Evolutionary conservation across 2,329 filamentous ascomycete genomes (phyloP), one percentile per base, ranked within the genome.

Genomic region (Fusarium sororula): DNA sequence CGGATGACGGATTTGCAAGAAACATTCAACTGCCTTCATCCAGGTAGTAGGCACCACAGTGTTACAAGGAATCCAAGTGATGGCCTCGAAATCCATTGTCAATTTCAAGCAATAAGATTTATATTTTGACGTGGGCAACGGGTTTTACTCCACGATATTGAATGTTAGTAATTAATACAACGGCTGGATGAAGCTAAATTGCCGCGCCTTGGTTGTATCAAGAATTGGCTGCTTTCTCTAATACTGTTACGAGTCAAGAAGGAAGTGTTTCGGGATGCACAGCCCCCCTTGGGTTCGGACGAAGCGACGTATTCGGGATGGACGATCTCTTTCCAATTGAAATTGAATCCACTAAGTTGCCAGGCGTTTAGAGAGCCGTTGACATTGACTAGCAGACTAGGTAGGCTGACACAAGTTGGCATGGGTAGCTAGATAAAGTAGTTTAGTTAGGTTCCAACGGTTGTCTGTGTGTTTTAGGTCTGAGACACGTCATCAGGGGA

Each of bases 401-500:
- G 56, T 28, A 47, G 48, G 56, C 44, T 39, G 55, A 24, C 54
- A 39, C 45, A 39, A 39, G 35, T 28, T 54, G 51, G 35, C 51
- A 54, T 54, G 51, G 48, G 50, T 22, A 39, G 37, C 37, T 28
- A 50, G 41, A 58, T 51, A 58, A 61, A 38, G 53, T 37, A 59
- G 60, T 59, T 57, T 63, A 60, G 66, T 42, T 28, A 55, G 51
- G 70, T 59, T 62, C 62, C 63, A 71, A 71, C 55, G 70, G 58
- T 70, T 73, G 62, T 67, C 63, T 73, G 50, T 37, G 48, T 58
- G 48, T 53, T 68, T 56, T 44, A 65, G 35, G 51, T 67, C 70
- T 74, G 70, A 74, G 70, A 73, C 71, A 73, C 67, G 67, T 58
- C 66, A 70, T 58, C 58, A 55, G 30, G 50, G 44, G 38, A 64